Evolutionary conservation across 2,329 filamentous ascomycete genomes (phyloP), one percentile per base, ranked within the genome.

Genomic region (Penicillium capsulatum): DNA sequence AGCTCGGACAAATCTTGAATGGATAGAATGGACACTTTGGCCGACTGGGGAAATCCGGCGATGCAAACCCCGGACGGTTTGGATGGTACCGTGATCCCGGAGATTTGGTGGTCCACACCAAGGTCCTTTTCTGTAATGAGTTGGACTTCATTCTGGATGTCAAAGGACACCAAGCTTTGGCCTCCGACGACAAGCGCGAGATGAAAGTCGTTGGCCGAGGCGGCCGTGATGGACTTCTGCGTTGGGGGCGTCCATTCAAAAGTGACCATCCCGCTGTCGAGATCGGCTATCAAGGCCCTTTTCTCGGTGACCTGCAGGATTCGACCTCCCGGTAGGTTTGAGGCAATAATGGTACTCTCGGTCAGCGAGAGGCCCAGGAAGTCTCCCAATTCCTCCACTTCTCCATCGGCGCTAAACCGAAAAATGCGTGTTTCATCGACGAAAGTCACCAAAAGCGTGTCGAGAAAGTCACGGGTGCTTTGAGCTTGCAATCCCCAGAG

Each of bases 31-130:
- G 85, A 84, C 17, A 97, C 76, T 8, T 79, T 79, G 4, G 87
- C 86, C n/a, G 83, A 82, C 47, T 85, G 81, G 80, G 91, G 97
- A 65, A 94, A 92, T 1, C 89, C 90, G 11, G 92, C 75, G 17
- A 95, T 82, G 40, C 85, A 91, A 20, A 88, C 69, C 34, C 78
- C 72, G 3, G 74, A 69, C 10, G 83, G 69, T 24, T 77, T 71
- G 3, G 77, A 71, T 0, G 89, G 81, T 2, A 92, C 75, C 32
- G 91, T 81, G 7, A 97, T 73, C 54, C 90, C 94, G 2, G 92
- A 86, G 22, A 97, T 79, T 61, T 97, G 88, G 48, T 88, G 84
- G 22, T 80, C 73, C 11, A 75, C 68, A 1, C 74, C 72, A 35
- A 87, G 77, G 4, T 79, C 70, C 56, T 83, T 83, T 44, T 78